These are phyloP conservation scores for Trebouxia sp. DNA, from an alignment of 139 green algal species.

Conservation along the genomic window DNA sequence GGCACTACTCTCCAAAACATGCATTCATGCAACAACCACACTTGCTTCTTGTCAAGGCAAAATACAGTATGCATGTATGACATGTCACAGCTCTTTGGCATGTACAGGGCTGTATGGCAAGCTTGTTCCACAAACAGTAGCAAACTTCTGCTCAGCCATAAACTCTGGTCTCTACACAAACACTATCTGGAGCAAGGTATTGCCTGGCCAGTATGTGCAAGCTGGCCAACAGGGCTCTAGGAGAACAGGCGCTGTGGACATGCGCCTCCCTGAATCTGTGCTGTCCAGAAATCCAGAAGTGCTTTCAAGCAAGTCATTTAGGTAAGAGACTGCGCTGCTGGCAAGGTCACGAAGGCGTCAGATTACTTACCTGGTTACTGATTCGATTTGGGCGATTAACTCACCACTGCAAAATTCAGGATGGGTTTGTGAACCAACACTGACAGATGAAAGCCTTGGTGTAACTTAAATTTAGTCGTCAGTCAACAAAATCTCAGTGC, in stretches of 20 bases:
- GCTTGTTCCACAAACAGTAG: conserved; percentile 24
- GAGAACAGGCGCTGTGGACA: conserved; percentile 50
- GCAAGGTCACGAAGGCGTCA: neutral
- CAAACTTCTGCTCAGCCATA: conserved; percentile 20
- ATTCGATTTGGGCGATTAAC: too few species aligned
- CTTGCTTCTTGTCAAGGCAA: neutral
- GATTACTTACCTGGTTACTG: too few species aligned
- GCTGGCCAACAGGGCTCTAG: conserved; percentile 44
- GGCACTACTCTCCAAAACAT: too few species aligned
- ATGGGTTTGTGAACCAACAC: too few species aligned
- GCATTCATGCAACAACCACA: too few species aligned
- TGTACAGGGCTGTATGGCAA: conserved; percentile 20
- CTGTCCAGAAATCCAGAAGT: conserved; percentile 24
- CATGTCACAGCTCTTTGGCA: too few species aligned
- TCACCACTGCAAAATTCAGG: too few species aligned
- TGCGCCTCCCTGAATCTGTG: neutral
- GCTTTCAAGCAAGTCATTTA: conserved; percentile 21
- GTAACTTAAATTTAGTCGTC: too few species aligned
- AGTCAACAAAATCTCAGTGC: too few species aligned
- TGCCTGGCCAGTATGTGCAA: conserved; percentile 65
- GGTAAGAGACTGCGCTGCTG: neutral
- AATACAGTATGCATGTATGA: too few species aligned
- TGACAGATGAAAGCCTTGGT: too few species aligned
- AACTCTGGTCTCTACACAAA: conserved; percentile 13
- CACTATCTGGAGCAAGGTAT: conserved; percentile 35